Percentiles rank a stretch among this genome's conserved stretches.
Conservation (phyloP, 805 yeast genomes). For the Wickerhamomyces ciferrii region DNA sequence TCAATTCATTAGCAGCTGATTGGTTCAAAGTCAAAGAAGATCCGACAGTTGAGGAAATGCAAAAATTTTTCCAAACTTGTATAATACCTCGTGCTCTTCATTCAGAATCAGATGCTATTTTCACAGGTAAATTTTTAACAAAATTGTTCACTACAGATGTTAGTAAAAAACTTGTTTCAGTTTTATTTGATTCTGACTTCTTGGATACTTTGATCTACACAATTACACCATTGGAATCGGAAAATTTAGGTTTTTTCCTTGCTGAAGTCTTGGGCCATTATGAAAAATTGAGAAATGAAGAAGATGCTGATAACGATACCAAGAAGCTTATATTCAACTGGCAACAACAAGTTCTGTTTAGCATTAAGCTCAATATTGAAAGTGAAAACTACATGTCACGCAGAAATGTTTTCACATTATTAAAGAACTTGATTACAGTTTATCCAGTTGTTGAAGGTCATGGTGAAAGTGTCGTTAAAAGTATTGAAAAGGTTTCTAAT, state of each 20-base stretch:
- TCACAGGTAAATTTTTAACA: conserved; percentile 54
- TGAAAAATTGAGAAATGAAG: conserved; percentile 37
- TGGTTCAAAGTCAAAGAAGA: conserved; percentile 33
- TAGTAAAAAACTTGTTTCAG: conserved; percentile 35
- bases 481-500: conserved; percentile 41
- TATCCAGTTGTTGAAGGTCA: conserved; percentile 70
- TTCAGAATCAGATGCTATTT: conserved; percentile 81
- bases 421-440: conserved; percentile 56
- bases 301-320: conserved; percentile 21
- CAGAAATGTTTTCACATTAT: conserved; percentile 71
- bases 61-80: conserved; percentile 53
- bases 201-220: conserved; percentile 60
- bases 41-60: conserved; percentile 18
- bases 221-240: conserved; percentile 73
- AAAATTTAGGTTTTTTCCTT: conserved; percentile 73
- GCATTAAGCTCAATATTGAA: conserved; percentile 16
- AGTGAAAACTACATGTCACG: conserved; percentile 69
- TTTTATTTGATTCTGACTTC: conserved; percentile 41
- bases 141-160: conserved; percentile 38
- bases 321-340: conserved; percentile 42
- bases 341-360: conserved; percentile 43
- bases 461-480: conserved; percentile 43
- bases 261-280: conserved; percentile 46
- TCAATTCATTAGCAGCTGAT: conserved; percentile 24
- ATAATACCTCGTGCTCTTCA: conserved; percentile 71